Evolutionary conservation across 2,329 filamentous ascomycete species (phyloP).

Genomic region (Penicillium sp.): DNA sequence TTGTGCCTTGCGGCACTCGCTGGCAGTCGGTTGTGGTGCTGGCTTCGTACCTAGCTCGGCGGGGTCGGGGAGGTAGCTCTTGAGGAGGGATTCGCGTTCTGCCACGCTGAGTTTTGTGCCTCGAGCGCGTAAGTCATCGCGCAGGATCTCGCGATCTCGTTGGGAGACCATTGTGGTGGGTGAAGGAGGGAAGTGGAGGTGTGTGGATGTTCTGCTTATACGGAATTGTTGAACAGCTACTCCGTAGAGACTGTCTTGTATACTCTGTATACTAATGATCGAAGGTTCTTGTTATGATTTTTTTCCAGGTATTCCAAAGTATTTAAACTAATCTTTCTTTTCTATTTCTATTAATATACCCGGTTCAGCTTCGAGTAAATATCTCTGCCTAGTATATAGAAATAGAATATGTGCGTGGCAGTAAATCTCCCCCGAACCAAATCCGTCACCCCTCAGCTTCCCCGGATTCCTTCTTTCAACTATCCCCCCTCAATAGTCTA

Average conservation of each 20-base stretch:
- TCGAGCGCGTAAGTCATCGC: constrained; percentile 39
- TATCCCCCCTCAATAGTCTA: not conserved
- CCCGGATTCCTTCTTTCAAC: constrained; percentile 3
- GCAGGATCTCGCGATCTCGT: constrained; percentile 35
- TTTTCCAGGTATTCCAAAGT: not conserved
- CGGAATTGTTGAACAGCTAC: not conserved
- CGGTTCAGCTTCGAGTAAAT: not conserved
- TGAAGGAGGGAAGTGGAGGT: constrained; percentile 6
- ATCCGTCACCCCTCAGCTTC: constrained; percentile 2
- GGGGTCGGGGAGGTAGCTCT: constrained; percentile 53
- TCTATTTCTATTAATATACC: not conserved
- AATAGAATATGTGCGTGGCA: not conserved
- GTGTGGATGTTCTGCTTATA: constrained; percentile 4
- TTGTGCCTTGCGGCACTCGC: constrained; percentile 26
- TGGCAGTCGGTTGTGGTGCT: constrained; percentile 2
- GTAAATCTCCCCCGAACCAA: not conserved
- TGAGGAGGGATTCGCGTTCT: constrained; percentile 52
- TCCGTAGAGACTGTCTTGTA: too few relatives aligned
- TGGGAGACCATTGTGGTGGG: constrained; percentile 31
- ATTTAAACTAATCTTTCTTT: not conserved
- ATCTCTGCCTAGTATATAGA: not conserved
- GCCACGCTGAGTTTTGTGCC: constrained; percentile 42
- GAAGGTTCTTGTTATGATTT: not conserved
- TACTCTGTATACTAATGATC: not conserved
- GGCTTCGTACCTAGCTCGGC: constrained; percentile 20